These are phyloP conservation scores for Bocquillonia castaneifolia DNA, from an alignment of 441 rosid genomes.

Conservation along the genomic window DNA sequence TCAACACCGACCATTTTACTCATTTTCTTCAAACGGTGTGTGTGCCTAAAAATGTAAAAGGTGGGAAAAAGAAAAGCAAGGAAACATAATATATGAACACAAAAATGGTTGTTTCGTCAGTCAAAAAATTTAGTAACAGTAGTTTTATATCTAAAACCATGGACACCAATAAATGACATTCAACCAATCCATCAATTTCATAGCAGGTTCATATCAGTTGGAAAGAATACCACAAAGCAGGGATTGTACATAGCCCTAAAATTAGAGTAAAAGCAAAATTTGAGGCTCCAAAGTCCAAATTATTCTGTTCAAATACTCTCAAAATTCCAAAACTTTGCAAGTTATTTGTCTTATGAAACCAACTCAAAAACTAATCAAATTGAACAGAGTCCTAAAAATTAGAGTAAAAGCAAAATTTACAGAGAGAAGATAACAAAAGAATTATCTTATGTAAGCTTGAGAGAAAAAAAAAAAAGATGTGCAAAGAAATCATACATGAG, in stretches of 20 bases:
- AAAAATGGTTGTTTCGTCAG: background rate
- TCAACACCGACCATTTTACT: slow-evolving; percentile 16
- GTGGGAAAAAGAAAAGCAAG: background rate
- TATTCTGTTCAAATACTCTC: background rate
- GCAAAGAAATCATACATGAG: slow-evolving; percentile 32
- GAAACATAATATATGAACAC: background rate
- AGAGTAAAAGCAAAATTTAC: background rate
- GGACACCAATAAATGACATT: background rate
- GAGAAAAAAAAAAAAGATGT: too few relatives aligned
- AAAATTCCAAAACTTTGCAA: background rate
- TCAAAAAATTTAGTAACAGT: background rate
- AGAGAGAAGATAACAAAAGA: background rate
- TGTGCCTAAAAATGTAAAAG: background rate
- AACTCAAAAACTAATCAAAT: background rate
- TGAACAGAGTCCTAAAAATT: background rate
- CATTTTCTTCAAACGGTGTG: background rate
- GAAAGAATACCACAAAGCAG: background rate
- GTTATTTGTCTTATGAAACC: background rate
- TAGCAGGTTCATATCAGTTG: background rate
- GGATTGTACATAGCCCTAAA: background rate
- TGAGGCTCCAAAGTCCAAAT: background rate
- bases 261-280: background rate
- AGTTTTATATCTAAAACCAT: background rate
- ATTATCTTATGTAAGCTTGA: background rate
- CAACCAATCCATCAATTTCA: slow-evolving; percentile 4